phyloP scores from a whole-genome alignment of 1,284 basidiomycete species.

The Caloboletus firmus region DNA sequence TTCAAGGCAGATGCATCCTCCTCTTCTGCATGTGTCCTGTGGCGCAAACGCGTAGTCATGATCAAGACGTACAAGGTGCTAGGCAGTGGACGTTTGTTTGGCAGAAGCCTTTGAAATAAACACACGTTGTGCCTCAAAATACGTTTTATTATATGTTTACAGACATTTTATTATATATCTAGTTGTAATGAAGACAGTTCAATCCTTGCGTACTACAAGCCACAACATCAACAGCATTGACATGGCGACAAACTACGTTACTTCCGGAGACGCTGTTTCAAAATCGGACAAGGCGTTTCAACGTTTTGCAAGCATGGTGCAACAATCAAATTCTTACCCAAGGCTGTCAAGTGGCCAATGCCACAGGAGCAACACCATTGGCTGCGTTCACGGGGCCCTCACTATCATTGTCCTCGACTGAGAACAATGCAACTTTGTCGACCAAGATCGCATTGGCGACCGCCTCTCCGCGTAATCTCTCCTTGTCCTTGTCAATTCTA shows the following conservation, averaged over 20 bases:
- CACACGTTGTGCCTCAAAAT: constrained; percentile 14
- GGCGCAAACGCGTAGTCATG: constrained; percentile 50
- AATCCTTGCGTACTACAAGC: constrained; percentile 24
- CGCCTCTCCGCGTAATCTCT: constrained; percentile 35
- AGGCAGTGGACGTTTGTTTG: constrained; percentile 27
- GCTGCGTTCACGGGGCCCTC: constrained; percentile 11
- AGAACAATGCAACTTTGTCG: constrained; percentile 32
- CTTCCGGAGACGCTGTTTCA: constrained; percentile 14
- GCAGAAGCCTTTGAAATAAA: constrained; percentile 32
- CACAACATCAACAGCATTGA: constrained; percentile 27
- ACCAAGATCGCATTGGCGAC: constrained; percentile 37
- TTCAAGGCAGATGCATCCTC: constrained; percentile 56
- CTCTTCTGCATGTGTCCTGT: constrained; percentile 50
- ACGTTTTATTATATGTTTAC: constrained; percentile 37
- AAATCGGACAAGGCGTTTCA: constrained; percentile 7
- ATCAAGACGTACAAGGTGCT: constrained; percentile 12
- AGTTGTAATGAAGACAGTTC: constrained; percentile 28
- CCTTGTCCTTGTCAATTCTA: constrained; percentile 32
- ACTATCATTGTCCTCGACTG: constrained; percentile 27
- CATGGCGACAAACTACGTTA: constrained; percentile 13
- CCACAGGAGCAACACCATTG: constrained; percentile 20
- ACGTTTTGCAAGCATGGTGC: not conserved
- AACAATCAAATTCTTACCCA: constrained; percentile 19
- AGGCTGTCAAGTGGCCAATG: constrained; percentile 30
- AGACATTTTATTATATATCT: constrained; percentile 39